phyloP scores from a whole-genome alignment of 306 rosid species.

The Gleditsia sinensis region DNA sequence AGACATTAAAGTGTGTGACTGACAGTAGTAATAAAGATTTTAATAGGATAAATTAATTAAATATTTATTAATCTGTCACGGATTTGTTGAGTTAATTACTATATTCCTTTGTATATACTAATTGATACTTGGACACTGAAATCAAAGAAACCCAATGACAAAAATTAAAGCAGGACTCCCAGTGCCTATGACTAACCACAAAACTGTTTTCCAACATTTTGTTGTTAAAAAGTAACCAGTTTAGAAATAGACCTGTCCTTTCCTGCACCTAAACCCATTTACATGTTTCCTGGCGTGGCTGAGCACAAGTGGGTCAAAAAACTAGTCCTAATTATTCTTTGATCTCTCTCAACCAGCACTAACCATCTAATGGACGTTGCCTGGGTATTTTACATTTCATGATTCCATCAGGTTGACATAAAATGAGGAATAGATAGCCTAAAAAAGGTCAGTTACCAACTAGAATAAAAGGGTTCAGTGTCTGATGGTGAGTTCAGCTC shows the following conservation, averaged over 20 bases:
- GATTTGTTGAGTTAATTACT: too few species aligned
- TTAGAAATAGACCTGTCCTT: neutral
- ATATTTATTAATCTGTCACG: too few species aligned
- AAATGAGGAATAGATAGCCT: neutral
- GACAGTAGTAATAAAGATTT: too few species aligned
- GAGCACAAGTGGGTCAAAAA: neutral
- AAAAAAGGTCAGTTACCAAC: slow-evolving; percentile 27
- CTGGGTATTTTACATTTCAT: slow-evolving; percentile 28
- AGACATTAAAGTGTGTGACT: too few species aligned
- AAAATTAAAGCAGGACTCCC: neutral
- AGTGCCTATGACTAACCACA: neutral
- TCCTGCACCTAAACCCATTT: slow-evolving; percentile 29
- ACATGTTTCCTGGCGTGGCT: slow-evolving; percentile 13
- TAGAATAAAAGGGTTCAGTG: slow-evolving; percentile 45
- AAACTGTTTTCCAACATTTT: neutral
- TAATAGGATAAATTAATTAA: too few species aligned
- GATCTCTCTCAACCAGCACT: slow-evolving; percentile 30
- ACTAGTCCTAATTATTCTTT: neutral
- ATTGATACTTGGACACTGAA: neutral
- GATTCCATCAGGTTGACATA: slow-evolving; percentile 9
- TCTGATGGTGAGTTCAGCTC: slow-evolving; percentile 92
- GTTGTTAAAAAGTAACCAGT: neutral
- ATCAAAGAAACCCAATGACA: neutral
- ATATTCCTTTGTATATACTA: too few species aligned
- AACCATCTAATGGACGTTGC: slow-evolving; percentile 8